These are phyloP conservation scores for Chrysosporium queenslandicum DNA, from an alignment of 2,329 filamentous ascomycete species.

Conservation along the genomic window DNA sequence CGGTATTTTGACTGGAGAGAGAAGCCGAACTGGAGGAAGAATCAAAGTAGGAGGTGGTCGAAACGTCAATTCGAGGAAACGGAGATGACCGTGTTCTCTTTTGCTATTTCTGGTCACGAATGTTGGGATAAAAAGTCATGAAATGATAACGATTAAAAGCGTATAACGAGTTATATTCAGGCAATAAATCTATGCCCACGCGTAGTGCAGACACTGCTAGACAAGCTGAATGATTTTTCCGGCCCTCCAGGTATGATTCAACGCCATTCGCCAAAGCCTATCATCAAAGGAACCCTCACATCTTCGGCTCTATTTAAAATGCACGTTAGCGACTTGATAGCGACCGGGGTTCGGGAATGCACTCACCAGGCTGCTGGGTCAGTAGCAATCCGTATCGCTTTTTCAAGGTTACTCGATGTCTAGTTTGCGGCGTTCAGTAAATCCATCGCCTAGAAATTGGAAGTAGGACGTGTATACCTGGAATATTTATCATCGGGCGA, in stretches of 20 bases:
- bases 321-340: background rate
- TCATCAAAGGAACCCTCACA: conserved; percentile 18
- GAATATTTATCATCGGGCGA: conserved; percentile 99
- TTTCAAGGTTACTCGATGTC: conserved; percentile 90
- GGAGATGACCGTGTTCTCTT: conserved; percentile 21
- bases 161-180: background rate
- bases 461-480: conserved; percentile 38
- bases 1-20: conserved; percentile 68
- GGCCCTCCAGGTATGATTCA: conserved; percentile 2
- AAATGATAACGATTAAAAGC: conserved; percentile 6
- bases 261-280: conserved; percentile 16
- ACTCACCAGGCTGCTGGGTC: conserved; percentile 58
- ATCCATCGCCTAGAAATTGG: background rate
- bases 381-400: conserved; percentile 81
- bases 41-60: conserved; percentile 75
- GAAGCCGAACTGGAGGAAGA: conserved; percentile 54
- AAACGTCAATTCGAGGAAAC: conserved; percentile 69
- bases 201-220: background rate
- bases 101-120: background rate
- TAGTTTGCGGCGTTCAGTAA: too few relatives aligned
- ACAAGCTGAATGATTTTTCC: background rate
- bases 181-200: background rate
- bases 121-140: conserved; percentile 9
- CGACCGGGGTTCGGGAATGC: background rate
- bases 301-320: conserved; percentile 26